Evolutionary conservation across 768 basidiomycete species (phyloP).

Genomic region (Chiua virens): DNA sequence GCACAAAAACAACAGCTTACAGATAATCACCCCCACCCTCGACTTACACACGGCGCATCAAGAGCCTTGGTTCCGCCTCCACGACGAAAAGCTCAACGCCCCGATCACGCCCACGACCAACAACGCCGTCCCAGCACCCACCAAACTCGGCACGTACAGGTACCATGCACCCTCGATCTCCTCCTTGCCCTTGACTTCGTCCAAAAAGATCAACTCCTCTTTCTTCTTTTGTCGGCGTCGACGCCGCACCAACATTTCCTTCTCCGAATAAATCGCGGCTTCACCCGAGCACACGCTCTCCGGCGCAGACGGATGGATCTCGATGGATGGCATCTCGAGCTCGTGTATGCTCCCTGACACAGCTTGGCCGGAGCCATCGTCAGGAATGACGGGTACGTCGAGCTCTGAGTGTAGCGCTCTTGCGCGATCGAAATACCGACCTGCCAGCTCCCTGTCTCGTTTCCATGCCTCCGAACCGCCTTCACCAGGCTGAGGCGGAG

Average conservation of each 20-base stretch:
- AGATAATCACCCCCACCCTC: neutral
- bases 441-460: constrained; percentile 69
- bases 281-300: constrained; percentile 29
- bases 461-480: constrained; percentile 72
- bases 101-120: constrained; percentile 78
- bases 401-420: constrained; percentile 56
- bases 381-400: constrained; percentile 68
- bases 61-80: constrained; percentile 65
- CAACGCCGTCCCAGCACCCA: constrained; percentile 83
- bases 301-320: constrained; percentile 37
- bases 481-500: constrained; percentile 48
- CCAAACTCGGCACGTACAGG: constrained; percentile 71
- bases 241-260: constrained; percentile 37
- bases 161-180: constrained; percentile 78
- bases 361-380: constrained; percentile 36
- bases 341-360: constrained; percentile 36
- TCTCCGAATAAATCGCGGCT: constrained; percentile 30
- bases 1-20: constrained; percentile 7
- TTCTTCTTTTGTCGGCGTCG: constrained; percentile 55
- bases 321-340: constrained; percentile 70
- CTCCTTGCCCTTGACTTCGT: constrained; percentile 45
- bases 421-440: constrained; percentile 72
- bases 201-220: constrained; percentile 51
- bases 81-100: constrained; percentile 70
- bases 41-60: constrained; percentile 22